These are phyloP conservation scores for Hymenoscyphus scutula DNA, from an alignment of 2,329 filamentous ascomycete species.

Conservation along the genomic window DNA sequence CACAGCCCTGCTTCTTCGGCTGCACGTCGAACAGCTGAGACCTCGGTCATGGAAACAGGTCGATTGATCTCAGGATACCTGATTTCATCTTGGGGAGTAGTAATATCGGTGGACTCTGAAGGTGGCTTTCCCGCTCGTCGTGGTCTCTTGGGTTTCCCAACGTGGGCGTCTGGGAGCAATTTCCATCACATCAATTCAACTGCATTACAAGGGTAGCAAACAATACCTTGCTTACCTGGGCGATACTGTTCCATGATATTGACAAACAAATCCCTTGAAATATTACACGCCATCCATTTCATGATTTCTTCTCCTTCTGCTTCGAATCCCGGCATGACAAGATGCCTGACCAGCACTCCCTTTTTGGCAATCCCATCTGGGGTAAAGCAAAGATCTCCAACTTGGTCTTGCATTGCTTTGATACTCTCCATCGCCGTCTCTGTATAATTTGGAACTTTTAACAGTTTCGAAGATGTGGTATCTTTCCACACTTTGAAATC, in stretches of 20 bases:
- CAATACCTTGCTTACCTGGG: constrained; percentile 50
- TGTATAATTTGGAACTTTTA: constrained; percentile 78
- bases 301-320: constrained; percentile 73
- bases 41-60: constrained; percentile 61
- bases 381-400: constrained; percentile 81
- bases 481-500: constrained; percentile 82
- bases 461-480: constrained; percentile 63
- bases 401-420: constrained; percentile 75
- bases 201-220: background rate
- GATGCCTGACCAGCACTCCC: constrained; percentile 72
- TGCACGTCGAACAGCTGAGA: constrained; percentile 63
- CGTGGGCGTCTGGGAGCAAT: constrained; percentile 56
- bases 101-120: constrained; percentile 32
- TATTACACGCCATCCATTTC: constrained; percentile 68
- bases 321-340: constrained; percentile 81
- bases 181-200: background rate
- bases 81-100: constrained; percentile 35
- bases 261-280: constrained; percentile 74
- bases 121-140: constrained; percentile 29
- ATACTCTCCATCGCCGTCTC: constrained; percentile 72
- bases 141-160: constrained; percentile 63
- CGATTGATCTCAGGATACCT: constrained; percentile 78
- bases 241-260: constrained; percentile 90
- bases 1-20: constrained; percentile 72
- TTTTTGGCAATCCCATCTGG: constrained; percentile 76